Conservation (phyloP, 352 stramenopile species). For the Pythium monospermum region DNA sequence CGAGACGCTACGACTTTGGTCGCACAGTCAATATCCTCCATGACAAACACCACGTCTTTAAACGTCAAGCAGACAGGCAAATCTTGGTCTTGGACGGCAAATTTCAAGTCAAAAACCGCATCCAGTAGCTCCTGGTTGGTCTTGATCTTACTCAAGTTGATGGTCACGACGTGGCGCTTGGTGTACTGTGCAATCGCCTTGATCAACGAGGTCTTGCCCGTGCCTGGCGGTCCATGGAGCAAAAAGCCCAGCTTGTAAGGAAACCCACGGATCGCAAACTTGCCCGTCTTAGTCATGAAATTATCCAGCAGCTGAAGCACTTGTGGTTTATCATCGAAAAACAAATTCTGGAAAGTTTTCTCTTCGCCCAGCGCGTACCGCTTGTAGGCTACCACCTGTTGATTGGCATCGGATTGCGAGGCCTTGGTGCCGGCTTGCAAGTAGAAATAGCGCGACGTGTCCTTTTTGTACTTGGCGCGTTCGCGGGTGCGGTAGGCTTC, state of each 20-base stretch:
- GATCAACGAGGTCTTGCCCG: constrained; percentile 84
- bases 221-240: constrained; percentile 76
- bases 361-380: constrained; percentile 69
- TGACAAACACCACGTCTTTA: constrained; percentile 72
- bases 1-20: constrained; percentile 36
- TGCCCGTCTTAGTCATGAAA: constrained; percentile 55
- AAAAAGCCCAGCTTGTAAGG: constrained; percentile 82
- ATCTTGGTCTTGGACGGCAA: constrained; percentile 36
- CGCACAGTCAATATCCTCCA: constrained; percentile 70
- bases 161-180: constrained; percentile 55
- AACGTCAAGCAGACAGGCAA: constrained; percentile 39
- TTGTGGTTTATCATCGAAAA: constrained; percentile 66
- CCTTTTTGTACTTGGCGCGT: constrained; percentile 24
- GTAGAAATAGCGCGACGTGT: constrained; percentile 41
- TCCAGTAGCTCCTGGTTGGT: constrained; percentile 68
- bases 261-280: constrained; percentile 80
- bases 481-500: constrained; percentile 23
- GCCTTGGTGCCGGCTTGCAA: constrained; percentile 21
- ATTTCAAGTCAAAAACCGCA: constrained; percentile 50
- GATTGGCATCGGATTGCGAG: constrained; percentile 7
- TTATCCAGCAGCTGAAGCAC: constrained; percentile 57
- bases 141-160: constrained; percentile 45
- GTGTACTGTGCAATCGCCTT: constrained; percentile 72
- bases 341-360: constrained; percentile 80
- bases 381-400: constrained; percentile 28